Evolutionary conservation across 768 basidiomycete genomes (phyloP).

Genomic region (Tylopilus subfusipes): DNA sequence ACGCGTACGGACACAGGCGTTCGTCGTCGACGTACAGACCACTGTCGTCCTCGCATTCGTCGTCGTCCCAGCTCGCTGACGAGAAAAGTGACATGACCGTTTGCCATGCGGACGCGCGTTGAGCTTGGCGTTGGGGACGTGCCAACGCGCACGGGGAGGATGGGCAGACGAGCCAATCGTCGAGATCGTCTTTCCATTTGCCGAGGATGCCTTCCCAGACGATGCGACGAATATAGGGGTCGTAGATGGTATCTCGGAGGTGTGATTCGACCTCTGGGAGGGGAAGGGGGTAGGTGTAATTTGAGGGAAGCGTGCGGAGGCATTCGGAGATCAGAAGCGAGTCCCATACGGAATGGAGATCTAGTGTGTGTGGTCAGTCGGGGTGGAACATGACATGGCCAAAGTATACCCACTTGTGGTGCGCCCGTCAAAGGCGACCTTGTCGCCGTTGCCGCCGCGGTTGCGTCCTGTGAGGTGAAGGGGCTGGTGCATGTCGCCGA

Average conservation of each 20-base stretch:
- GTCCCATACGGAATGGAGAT: conserved; percentile 91
- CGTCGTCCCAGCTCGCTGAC: not conserved
- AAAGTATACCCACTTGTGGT: conserved; percentile 56
- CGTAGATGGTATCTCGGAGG: conserved; percentile 80
- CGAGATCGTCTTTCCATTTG: conserved; percentile 59
- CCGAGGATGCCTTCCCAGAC: conserved; percentile 78
- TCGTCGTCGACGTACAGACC: conserved; percentile 49
- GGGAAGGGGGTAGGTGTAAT: conserved; percentile 77
- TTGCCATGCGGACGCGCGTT: conserved; percentile 27
- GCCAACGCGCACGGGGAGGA: not conserved
- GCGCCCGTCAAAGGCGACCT: conserved; percentile 70
- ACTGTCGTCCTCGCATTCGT: conserved; percentile 13
- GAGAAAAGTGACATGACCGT: not conserved
- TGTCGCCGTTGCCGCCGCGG: conserved; percentile 80
- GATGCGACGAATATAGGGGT: conserved; percentile 82
- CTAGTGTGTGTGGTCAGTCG: conserved; percentile 30
- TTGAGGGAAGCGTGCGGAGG: conserved; percentile 64
- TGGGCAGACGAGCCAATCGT: conserved; percentile 70
- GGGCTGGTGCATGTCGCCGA: conserved; percentile 93
- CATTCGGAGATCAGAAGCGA: conserved; percentile 75
- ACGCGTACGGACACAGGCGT: conserved; percentile 69
- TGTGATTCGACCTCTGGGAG: conserved; percentile 59
- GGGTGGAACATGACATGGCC: not conserved
- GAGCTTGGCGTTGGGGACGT: conserved; percentile 4
- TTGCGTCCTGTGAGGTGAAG: conserved; percentile 87